Conservation (phyloP, 2,329 filamentous ascomycete genomes). For the Podosphaera xanthii region DNA sequence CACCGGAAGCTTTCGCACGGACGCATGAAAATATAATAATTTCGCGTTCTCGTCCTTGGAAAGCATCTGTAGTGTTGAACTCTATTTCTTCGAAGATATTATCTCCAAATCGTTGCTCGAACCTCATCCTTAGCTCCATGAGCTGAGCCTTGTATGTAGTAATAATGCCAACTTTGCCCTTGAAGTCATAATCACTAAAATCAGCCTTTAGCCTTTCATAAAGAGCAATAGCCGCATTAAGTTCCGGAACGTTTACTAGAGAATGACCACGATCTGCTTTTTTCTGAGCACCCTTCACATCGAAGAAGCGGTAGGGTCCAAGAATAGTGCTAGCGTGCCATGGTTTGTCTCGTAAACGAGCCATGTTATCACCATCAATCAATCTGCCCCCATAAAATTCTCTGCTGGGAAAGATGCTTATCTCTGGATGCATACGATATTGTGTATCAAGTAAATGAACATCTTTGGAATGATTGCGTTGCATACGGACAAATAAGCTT, state of each 20-base stretch:
- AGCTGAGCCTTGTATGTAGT: slow-evolving; percentile 95
- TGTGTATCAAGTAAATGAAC: slow-evolving; percentile 92
- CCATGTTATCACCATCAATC: slow-evolving; percentile 70
- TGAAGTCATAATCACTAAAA: slow-evolving; percentile 44
- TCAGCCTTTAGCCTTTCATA: slow-evolving; percentile 61
- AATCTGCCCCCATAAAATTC: slow-evolving; percentile 84
- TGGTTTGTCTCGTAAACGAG: slow-evolving; percentile 44
- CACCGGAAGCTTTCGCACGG: slow-evolving; percentile 71
- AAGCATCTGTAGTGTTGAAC: slow-evolving; percentile 97
- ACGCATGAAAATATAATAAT: slow-evolving; percentile 99
- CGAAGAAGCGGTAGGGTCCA: slow-evolving; percentile 90
- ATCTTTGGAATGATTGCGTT: slow-evolving; percentile 67
- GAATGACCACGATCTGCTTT: slow-evolving; percentile 69
- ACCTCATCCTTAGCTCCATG: slow-evolving; percentile 52
- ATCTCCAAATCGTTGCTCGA: slow-evolving; percentile 49
- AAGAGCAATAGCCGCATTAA: slow-evolving; percentile 66
- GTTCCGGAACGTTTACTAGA: slow-evolving; percentile 67
- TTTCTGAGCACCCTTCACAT: slow-evolving; percentile 72
- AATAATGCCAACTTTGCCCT: slow-evolving; percentile 81
- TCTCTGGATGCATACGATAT: slow-evolving; percentile 98
- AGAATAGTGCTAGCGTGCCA: slow-evolving; percentile 73
- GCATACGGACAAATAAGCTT: slow-evolving; percentile 96
- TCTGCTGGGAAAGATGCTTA: slow-evolving; percentile 70
- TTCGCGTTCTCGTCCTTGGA: slow-evolving; percentile 89
- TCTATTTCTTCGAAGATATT: slow-evolving; percentile 59